phyloP scores from a whole-genome alignment of 2,329 filamentous ascomycete genomes.

The Lithohypha guttulata region DNA sequence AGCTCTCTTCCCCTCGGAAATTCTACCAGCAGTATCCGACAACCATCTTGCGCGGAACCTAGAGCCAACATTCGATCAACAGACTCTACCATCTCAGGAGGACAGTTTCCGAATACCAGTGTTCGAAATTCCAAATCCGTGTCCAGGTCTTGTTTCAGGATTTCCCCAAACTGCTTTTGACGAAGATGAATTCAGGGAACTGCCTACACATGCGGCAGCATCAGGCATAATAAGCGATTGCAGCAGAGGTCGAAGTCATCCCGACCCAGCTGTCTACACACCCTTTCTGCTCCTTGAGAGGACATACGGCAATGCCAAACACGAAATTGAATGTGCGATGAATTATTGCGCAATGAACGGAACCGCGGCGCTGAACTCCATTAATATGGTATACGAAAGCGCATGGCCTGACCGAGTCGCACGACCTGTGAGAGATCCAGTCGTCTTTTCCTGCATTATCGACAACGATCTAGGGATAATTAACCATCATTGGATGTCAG shows the following conservation, averaged over 20 bases:
- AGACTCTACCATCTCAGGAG: conserved; percentile 15
- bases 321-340: conserved; percentile 16
- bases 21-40: conserved; percentile 12
- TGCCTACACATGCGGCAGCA: conserved; percentile 15
- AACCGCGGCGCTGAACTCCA: conserved; percentile 7
- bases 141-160: conserved; percentile 17
- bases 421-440: not conserved
- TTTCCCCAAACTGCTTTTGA: conserved; percentile 17
- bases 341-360: conserved; percentile 20
- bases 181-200: conserved; percentile 13
- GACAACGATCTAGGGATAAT: conserved; percentile 17
- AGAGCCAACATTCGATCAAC: conserved; percentile 15
- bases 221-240: conserved; percentile 17
- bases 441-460: conserved; percentile 19
- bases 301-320: conserved; percentile 13
- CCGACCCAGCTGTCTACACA: conserved; percentile 13
- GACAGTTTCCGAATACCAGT: conserved; percentile 14
- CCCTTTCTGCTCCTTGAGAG: conserved; percentile 19
- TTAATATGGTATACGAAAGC: not conserved
- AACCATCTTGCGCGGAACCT: conserved; percentile 12
- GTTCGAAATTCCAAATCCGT: conserved; percentile 18
- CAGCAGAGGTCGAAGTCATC: conserved; percentile 12
- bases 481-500: conserved; percentile 19
- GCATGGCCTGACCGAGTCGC: not conserved
- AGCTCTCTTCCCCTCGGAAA: conserved; percentile 18